phyloP scores from a whole-genome alignment of 179 eudicot species.

The Gypsophila paniculata region DNA sequence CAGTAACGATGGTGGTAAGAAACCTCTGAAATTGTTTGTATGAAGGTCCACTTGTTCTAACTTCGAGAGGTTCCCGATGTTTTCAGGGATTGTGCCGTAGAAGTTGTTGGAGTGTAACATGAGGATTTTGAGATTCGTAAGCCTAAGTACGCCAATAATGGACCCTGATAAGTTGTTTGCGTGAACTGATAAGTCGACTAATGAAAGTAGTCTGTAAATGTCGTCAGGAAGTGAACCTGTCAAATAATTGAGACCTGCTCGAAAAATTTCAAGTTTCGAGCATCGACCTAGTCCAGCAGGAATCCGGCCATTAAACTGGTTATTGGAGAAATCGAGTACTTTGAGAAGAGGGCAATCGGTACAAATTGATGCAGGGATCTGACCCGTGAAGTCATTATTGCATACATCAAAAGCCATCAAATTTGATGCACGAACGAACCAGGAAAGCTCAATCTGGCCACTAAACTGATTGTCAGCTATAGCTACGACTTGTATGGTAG shows the following conservation, averaged over 20 bases:
- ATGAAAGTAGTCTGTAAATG: conserved; percentile 31
- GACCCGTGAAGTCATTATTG: conserved; percentile 54
- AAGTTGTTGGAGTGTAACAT: conserved; percentile 40
- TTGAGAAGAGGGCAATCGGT: conserved; percentile 29
- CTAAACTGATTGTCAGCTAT: conserved; percentile 57
- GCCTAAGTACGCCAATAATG: conserved; percentile 32
- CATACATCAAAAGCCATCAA: conserved; percentile 48
- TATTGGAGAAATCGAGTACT: conserved; percentile 55
- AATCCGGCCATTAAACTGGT: conserved; percentile 43
- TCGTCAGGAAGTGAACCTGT: conserved; percentile 45
- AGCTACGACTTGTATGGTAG: conserved; percentile 32
- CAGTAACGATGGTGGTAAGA: conserved; percentile 48
- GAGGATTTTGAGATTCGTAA: conserved; percentile 39
- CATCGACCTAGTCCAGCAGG: conserved; percentile 44
- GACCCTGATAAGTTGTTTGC: conserved; percentile 51
- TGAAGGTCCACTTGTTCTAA: conserved; percentile 43
- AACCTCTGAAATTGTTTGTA: conserved; percentile 43
- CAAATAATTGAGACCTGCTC: conserved; percentile 58
- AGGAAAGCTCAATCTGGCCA: conserved; percentile 41
- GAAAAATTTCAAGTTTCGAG: conserved; percentile 37
- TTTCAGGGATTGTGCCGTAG: conserved; percentile 42
- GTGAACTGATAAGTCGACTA: conserved; percentile 53
- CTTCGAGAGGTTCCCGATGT: conserved; percentile 44
- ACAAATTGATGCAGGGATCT: conserved; percentile 47
- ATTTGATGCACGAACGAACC: conserved; percentile 32